Evolutionary conservation across 1,284 basidiomycete species (phyloP).

Genomic region (Cutaneotrichosporon dermatis): DNA sequence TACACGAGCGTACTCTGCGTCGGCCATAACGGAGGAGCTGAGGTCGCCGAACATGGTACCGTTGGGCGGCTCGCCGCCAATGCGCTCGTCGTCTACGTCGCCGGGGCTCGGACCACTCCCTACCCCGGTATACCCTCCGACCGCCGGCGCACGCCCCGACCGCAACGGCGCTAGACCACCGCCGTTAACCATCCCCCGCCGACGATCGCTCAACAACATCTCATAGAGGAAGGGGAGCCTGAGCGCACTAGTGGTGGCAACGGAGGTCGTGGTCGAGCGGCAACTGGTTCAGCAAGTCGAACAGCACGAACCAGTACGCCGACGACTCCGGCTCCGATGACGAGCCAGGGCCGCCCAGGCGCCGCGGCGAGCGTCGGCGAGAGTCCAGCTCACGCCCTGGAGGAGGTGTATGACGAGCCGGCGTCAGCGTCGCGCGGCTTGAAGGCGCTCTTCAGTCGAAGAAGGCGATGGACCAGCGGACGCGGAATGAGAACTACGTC

Average conservation of each 20-base stretch:
- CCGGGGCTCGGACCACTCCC: neutral
- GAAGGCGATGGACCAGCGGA: slow-evolving; percentile 21
- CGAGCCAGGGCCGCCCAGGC: slow-evolving; percentile 30
- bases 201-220: slow-evolving; percentile 39
- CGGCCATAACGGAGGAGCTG: slow-evolving; percentile 28
- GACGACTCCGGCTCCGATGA: slow-evolving; percentile 30
- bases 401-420: neutral
- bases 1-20: slow-evolving; percentile 25
- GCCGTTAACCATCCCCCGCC: slow-evolving; percentile 33
- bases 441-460: slow-evolving; percentile 18
- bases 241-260: slow-evolving; percentile 7
- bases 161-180: slow-evolving; percentile 32
- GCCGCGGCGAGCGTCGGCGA: neutral
- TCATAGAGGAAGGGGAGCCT: slow-evolving; percentile 16
- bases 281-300: slow-evolving; percentile 10
- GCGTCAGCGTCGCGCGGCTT: slow-evolving; percentile 4
- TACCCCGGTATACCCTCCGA: slow-evolving; percentile 9
- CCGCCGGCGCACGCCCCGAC: slow-evolving; percentile 17
- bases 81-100: slow-evolving; percentile 10
- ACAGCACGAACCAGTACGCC: slow-evolving; percentile 4
- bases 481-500: slow-evolving; percentile 40
- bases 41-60: slow-evolving; percentile 9
- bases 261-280: slow-evolving; percentile 7
- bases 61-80: slow-evolving; percentile 1
- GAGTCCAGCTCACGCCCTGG: neutral